Percentiles rank a stretch among this genome's conserved stretches.
Evolutionary conservation across 352 stramenopile species (phyloP).

Genomic region (Pelagophyceae sp.): DNA sequence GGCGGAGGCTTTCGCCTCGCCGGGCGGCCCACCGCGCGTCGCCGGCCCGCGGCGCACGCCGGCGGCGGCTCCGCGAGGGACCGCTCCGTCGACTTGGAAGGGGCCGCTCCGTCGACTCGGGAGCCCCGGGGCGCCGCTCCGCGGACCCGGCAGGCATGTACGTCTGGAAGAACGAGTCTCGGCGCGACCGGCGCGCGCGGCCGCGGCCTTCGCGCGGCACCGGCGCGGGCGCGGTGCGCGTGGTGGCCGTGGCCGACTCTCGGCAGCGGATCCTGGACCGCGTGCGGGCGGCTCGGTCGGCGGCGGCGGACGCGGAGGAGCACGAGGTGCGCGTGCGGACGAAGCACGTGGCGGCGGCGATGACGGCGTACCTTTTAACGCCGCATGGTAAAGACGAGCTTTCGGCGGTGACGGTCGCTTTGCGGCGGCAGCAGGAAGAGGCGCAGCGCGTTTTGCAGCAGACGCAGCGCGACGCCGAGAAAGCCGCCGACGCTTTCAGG

Average conservation of each 20-base stretch:
- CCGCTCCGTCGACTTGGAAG: too few species aligned
- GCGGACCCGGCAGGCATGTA: constrained; percentile 9
- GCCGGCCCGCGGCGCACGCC: too few species aligned
- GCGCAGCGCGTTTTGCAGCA: neutral
- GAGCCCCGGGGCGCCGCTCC: too few species aligned
- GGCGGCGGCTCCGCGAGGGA: too few species aligned
- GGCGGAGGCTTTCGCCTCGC: too few species aligned
- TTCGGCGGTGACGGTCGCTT: neutral
- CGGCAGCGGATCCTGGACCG: neutral
- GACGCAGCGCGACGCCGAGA: neutral
- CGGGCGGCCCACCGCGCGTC: too few species aligned
- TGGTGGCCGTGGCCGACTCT: neutral
- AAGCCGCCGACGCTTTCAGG: neutral
- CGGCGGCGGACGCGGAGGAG: neutral
- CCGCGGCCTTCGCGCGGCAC: neutral
- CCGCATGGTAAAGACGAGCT: neutral
- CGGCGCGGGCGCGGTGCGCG: neutral
- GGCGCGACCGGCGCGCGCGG: neutral
- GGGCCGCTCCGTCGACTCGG: too few species aligned
- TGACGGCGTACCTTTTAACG: neutral
- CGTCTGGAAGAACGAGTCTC: constrained; percentile 5
- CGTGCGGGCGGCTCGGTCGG: neutral
- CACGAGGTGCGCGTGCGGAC: neutral
- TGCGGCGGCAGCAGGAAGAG: neutral
- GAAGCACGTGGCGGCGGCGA: neutral